A percentile compares a stretch with the other conserved stretches of the same genome.
These are phyloP conservation scores for Heterobasidion parviporum DNA, from an alignment of 1,284 basidiomycete species.

Conservation along the genomic window DNA sequence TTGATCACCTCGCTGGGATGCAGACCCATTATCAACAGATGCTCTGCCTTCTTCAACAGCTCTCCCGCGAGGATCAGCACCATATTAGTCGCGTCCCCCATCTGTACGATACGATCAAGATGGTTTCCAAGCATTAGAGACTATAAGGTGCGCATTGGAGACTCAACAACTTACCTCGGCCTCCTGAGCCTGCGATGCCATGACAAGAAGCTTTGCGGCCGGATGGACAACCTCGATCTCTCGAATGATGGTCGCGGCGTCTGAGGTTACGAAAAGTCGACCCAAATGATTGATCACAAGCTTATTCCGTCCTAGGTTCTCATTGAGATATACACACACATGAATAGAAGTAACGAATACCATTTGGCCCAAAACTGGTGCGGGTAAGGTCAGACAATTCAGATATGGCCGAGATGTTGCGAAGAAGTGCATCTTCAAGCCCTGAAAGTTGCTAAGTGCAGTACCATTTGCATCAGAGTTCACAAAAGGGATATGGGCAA, in stretches of 20 bases:
- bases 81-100: constrained; percentile 96
- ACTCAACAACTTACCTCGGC: constrained; percentile 56
- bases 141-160: not conserved
- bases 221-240: constrained; percentile 99
- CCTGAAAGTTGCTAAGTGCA: constrained; percentile 71
- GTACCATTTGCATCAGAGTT: constrained; percentile 1
- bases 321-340: not conserved
- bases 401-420: constrained; percentile 93
- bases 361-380: constrained; percentile 95
- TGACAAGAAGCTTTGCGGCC: constrained; percentile 93
- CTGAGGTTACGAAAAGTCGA: constrained; percentile 93
- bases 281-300: constrained; percentile 96
- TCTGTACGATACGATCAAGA: constrained; percentile 32
- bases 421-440: constrained; percentile 86
- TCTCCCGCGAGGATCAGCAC: constrained; percentile 96
- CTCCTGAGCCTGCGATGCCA: constrained; percentile 97
- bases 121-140: not conserved
- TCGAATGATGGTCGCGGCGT: constrained; percentile 97
- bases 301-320: constrained; percentile 76
- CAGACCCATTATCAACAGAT: constrained; percentile 91
- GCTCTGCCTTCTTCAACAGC: constrained; percentile 89
- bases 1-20: constrained; percentile 93
- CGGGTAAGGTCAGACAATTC: constrained; percentile 94
- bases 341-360: constrained; percentile 31
- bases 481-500: not conserved